phyloP scores from a whole-genome alignment of 495 filamentous ascomycete species.

The Hypoxylon subgilvum region DNA sequence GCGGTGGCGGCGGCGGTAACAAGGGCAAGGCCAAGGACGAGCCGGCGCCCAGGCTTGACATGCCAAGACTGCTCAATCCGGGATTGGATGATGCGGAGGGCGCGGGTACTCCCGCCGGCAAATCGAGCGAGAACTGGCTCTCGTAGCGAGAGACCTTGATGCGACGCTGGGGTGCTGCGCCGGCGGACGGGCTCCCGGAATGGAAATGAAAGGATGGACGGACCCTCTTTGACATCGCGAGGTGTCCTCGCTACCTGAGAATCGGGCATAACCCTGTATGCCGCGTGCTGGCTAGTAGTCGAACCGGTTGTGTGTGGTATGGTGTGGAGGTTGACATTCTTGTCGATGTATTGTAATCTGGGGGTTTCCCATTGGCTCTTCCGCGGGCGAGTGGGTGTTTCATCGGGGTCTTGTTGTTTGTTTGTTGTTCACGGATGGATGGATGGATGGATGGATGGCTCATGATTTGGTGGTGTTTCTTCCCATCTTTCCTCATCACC shows the following conservation, averaged over 20 bases:
- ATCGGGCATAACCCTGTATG: no score
- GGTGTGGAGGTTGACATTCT: slow-evolving; percentile 11
- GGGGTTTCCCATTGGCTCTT: slow-evolving; percentile 21
- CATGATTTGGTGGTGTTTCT: slow-evolving; percentile 32
- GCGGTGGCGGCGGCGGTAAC: slow-evolving; percentile 37
- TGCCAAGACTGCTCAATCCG: slow-evolving; percentile 60
- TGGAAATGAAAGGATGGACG: slow-evolving; percentile 6
- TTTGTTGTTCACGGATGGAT: neutral
- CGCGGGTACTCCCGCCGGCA: slow-evolving; percentile 22
- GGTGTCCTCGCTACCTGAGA: no score
- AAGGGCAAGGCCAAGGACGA: slow-evolving; percentile 43
- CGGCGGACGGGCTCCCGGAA: slow-evolving; percentile 10
- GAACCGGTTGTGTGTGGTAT: slow-evolving; percentile 2
- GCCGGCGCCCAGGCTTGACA: slow-evolving; percentile 61
- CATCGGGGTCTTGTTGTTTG: slow-evolving; percentile 23
- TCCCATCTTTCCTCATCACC: slow-evolving; percentile 36
- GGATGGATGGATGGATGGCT: no score
- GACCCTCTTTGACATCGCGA: neutral
- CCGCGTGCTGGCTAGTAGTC: neutral
- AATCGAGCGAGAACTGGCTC: slow-evolving; percentile 45
- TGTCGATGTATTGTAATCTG: slow-evolving; percentile 24
- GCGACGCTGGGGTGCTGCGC: slow-evolving; percentile 7
- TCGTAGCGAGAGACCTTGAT: slow-evolving; percentile 34
- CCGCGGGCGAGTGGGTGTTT: slow-evolving; percentile 1
- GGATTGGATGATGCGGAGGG: slow-evolving; percentile 35